Conservation (phyloP, 2,329 filamentous ascomycete genomes). For the Pseudogymnoascus sp. region DNA sequence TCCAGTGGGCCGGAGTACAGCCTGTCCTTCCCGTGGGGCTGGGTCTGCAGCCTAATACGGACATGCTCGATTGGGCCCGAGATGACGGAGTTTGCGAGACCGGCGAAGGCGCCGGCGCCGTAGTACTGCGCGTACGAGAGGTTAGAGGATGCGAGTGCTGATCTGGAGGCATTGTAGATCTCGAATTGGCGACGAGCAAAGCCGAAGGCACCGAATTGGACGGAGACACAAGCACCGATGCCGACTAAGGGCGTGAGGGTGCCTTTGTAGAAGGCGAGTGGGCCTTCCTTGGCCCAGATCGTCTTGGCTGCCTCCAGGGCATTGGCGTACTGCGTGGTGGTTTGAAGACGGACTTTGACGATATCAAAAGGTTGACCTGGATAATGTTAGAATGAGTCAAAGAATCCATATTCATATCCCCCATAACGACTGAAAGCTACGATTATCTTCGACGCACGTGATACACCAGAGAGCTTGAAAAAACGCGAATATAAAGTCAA, state of each 20-base stretch:
- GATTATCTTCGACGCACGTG: background rate
- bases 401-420: background rate
- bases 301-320: constrained; percentile 72
- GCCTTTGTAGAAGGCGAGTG: constrained; percentile 95
- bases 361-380: constrained; percentile 74
- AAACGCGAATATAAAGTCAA: background rate
- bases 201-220: constrained; percentile 97
- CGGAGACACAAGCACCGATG: constrained; percentile 94
- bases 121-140: constrained; percentile 85
- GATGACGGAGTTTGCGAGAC: constrained; percentile 78
- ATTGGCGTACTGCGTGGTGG: constrained; percentile 68
- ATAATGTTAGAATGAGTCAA: constrained; percentile 15
- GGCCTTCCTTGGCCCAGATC: constrained; percentile 82
- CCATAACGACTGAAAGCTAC: constrained; percentile 6
- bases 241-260: constrained; percentile 90
- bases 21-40: constrained; percentile 73
- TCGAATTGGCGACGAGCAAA: constrained; percentile 82
- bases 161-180: constrained; percentile 51
- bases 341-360: constrained; percentile 95
- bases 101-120: constrained; percentile 81
- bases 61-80: constrained; percentile 95
- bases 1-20: constrained; percentile 82
- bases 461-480: background rate
- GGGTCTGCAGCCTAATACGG: constrained; percentile 89
- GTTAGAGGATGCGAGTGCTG: constrained; percentile 30